Evolutionary conservation across 1,284 basidiomycete genomes (phyloP).

Genomic region (Cryptococcus sp.): DNA sequence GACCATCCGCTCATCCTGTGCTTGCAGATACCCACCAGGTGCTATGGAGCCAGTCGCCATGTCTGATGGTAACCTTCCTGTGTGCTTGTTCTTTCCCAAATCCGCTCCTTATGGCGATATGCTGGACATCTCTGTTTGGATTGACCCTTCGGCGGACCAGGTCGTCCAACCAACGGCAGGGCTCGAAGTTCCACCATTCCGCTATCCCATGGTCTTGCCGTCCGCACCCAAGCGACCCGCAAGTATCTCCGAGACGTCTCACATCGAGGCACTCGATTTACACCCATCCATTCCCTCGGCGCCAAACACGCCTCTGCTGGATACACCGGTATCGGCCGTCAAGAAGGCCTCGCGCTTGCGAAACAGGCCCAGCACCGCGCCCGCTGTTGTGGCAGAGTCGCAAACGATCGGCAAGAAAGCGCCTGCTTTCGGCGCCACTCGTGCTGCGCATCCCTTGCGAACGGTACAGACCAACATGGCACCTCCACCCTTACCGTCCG

Average conservation of each 20-base stretch:
- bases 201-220: conserved; percentile 32
- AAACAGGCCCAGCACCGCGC: conserved; percentile 17
- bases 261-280: background rate
- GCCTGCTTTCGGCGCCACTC: conserved; percentile 10
- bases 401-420: background rate
- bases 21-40: conserved; percentile 38
- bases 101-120: conserved; percentile 36
- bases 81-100: conserved; percentile 40
- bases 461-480: background rate
- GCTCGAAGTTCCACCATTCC: conserved; percentile 22
- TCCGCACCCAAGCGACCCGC: conserved; percentile 3
- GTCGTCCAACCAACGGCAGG: background rate
- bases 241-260: background rate
- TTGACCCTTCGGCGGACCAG: conserved; percentile 26
- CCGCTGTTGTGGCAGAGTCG: conserved; percentile 7
- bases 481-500: background rate
- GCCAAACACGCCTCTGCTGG: background rate
- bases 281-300: background rate
- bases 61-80: conserved; percentile 23
- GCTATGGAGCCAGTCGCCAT: conserved; percentile 37
- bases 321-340: conserved; percentile 2
- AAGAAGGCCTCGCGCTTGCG: background rate
- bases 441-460: background rate
- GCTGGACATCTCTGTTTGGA: conserved; percentile 45
- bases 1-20: background rate